These are phyloP conservation scores for Amanita exitialis DNA, from an alignment of 768 basidiomycete genomes.

Conservation along the genomic window DNA sequence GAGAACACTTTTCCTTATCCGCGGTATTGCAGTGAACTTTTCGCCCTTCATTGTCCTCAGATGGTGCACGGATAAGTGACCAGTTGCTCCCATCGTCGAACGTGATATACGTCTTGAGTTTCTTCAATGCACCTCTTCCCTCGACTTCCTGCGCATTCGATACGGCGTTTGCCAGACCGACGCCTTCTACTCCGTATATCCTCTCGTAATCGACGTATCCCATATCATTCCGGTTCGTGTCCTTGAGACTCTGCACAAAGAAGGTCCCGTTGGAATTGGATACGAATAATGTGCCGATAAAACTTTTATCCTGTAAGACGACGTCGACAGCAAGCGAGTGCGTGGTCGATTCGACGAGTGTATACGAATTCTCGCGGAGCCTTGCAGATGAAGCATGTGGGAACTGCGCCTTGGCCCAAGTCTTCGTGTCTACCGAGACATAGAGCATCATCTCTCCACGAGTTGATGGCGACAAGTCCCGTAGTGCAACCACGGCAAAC, in stretches of 20 bases:
- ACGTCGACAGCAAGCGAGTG: conserved; percentile 96
- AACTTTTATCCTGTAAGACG: conserved; percentile 53
- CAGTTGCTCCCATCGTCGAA: conserved; percentile 85
- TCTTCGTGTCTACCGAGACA: conserved; percentile 72
- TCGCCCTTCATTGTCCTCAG: conserved; percentile 48
- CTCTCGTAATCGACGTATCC: conserved; percentile 95
- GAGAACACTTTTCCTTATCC: conserved; percentile 55
- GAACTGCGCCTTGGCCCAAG: conserved; percentile 86
- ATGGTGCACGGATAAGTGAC: conserved; percentile 51
- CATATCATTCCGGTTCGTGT: conserved; percentile 82
- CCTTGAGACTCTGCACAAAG: conserved; percentile 83
- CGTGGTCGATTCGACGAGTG: conserved; percentile 87
- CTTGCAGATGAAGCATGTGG: conserved; percentile 78
- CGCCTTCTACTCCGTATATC: conserved; percentile 78
- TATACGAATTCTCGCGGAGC: conserved; percentile 88
- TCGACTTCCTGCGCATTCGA: conserved; percentile 80
- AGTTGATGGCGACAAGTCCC: conserved; percentile 45
- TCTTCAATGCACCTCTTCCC: conserved; percentile 54
- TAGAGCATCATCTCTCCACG: conserved; percentile 76
- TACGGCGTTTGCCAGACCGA: conserved; percentile 87
- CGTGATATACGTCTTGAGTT: conserved; percentile 71
- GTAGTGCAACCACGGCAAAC: conserved; percentile 85
- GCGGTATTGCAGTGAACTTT: conserved; percentile 51
- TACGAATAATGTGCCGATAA: conserved; percentile 87
- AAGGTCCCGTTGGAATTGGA: conserved; percentile 95